These are phyloP conservation scores for Turritis glabra DNA, from an alignment of 345 rosid genomes.

Conservation along the genomic window DNA sequence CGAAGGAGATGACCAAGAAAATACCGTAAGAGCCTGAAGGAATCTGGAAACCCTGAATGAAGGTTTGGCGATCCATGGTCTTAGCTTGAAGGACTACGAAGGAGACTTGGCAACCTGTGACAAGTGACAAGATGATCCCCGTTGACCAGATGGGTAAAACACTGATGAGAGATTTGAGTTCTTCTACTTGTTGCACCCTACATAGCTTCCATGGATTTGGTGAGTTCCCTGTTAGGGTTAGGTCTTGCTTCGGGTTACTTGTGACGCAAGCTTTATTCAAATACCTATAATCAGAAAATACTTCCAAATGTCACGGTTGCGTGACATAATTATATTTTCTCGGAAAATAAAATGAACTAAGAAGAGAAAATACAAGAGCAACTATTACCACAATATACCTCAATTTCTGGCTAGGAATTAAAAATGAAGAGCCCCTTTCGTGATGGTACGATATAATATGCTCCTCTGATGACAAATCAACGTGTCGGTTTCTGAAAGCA, in stretches of 20 bases:
- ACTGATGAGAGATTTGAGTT: conserved; percentile 53
- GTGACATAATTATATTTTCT: not conserved
- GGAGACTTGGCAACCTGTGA: conserved; percentile 45
- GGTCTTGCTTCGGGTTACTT: conserved; percentile 41
- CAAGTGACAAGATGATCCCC: conserved; percentile 44
- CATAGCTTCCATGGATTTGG: conserved; percentile 54
- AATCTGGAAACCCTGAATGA: conserved; percentile 48
- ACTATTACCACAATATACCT: conserved; percentile 35
- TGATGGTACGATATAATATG: conserved; percentile 14
- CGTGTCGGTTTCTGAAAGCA: conserved; percentile 38
- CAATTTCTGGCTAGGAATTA: conserved; percentile 43
- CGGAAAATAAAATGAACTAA: not conserved
- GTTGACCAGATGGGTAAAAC: conserved; percentile 59
- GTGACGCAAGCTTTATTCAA: conserved; percentile 58
- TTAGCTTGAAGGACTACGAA: conserved; percentile 47
- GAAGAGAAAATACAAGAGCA: not conserved
- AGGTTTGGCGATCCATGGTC: conserved; percentile 54
- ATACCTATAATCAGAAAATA: conserved; percentile 38
- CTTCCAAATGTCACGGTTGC: not conserved
- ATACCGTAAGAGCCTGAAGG: conserved; percentile 52
- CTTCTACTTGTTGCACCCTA: conserved; percentile 62
- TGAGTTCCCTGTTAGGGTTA: conserved; percentile 38
- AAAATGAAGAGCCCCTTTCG: conserved; percentile 31
- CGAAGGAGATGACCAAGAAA: conserved; percentile 42
- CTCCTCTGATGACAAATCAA: conserved; percentile 25